Percentiles rank a stretch among this genome's conserved stretches.
These are phyloP conservation scores for Verticillium albo-atrum DNA, from an alignment of 2,329 filamentous ascomycete genomes.

Conservation along the genomic window DNA sequence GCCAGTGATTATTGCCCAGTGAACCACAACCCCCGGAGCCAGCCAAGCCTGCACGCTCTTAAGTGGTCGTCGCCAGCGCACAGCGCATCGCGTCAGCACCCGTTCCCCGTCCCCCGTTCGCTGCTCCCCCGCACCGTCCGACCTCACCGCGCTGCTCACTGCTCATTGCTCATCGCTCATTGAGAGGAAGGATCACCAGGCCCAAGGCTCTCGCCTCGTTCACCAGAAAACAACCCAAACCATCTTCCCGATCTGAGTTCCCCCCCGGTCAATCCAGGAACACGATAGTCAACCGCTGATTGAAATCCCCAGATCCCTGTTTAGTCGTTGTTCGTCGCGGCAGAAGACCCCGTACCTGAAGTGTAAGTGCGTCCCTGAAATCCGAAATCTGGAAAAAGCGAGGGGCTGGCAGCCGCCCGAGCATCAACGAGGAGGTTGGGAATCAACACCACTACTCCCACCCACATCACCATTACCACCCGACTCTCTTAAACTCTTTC, in stretches of 20 bases:
- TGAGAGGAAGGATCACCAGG: not conserved
- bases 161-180: not conserved
- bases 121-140: not conserved
- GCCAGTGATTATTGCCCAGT: not conserved
- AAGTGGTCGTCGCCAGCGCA: not conserved
- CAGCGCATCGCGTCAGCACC: not conserved
- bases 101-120: not conserved
- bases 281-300: not conserved
- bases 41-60: constrained; percentile 1
- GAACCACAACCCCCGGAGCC: not conserved
- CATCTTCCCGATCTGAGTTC: constrained; percentile 4
- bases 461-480: not conserved
- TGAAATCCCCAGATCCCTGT: not conserved
- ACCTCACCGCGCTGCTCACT: not conserved
- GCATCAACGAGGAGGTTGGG: not conserved
- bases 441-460: constrained; percentile 1
- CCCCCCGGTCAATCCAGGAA: constrained; percentile 3
- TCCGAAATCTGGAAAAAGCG: not conserved
- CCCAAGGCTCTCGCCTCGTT: too few relatives aligned
- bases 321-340: not conserved
- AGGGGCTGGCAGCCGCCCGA: not conserved
- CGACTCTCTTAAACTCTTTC: constrained; percentile 9
- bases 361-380: not conserved
- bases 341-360: not conserved
- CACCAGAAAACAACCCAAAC: constrained; percentile 1